These are phyloP conservation scores for Leccinum subgranulosum DNA, from an alignment of 768 basidiomycete species.

Conservation along the genomic window DNA sequence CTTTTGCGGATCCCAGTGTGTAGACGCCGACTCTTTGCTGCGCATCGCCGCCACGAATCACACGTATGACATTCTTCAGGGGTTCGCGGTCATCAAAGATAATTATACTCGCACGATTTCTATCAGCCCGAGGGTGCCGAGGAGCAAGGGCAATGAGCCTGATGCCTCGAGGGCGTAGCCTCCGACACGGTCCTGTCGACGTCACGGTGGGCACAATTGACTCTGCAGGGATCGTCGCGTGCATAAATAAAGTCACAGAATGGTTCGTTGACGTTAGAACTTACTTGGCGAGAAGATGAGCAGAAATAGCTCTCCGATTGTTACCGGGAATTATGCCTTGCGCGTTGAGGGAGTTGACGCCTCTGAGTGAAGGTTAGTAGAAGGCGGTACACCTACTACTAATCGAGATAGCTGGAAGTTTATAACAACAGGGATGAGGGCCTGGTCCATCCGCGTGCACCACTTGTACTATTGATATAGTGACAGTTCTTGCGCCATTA, in stretches of 20 bases:
- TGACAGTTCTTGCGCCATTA: too few species aligned
- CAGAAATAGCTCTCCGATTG: conserved; percentile 61
- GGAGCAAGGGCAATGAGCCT: conserved; percentile 37
- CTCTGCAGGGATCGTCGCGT: conserved; percentile 32
- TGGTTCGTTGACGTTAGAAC: conserved; percentile 18
- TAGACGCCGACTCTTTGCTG: not conserved
- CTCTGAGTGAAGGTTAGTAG: not conserved
- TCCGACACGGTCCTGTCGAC: conserved; percentile 42
- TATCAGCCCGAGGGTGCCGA: conserved; percentile 36
- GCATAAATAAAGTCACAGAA: not conserved
- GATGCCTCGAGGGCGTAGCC: conserved; percentile 43
- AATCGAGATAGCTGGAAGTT: not conserved
- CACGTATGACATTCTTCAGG: not conserved
- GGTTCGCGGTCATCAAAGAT: not conserved
- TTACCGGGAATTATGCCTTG: conserved; percentile 52
- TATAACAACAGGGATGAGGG: not conserved
- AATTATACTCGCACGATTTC: conserved; percentile 30
- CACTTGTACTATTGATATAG: not conserved
- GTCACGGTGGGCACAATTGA: conserved; percentile 33
- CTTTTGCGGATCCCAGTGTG: not conserved
- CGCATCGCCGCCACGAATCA: not conserved
- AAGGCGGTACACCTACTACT: not conserved
- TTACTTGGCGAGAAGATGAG: conserved; percentile 55
- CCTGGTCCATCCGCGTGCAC: not conserved
- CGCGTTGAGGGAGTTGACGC: conserved; percentile 26